Conservation (phyloP, 495 filamentous ascomycete species). For the Neurospora sp. region DNA sequence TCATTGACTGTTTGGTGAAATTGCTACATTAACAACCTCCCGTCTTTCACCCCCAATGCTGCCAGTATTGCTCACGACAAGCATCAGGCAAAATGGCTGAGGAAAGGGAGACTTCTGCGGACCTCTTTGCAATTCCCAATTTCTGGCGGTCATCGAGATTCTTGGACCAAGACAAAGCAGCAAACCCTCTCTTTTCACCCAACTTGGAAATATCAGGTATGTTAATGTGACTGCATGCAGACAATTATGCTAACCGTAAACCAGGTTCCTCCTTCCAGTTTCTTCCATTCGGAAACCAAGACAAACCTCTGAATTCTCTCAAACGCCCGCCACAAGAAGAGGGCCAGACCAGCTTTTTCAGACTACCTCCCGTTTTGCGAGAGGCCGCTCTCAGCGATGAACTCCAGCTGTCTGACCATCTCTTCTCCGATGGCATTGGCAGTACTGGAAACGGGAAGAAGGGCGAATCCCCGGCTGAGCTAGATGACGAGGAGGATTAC, state of each 20-base stretch:
- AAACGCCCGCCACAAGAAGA: background rate
- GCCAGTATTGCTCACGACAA: background rate
- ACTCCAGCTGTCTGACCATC: background rate
- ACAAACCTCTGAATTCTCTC: background rate
- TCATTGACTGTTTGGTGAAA: background rate
- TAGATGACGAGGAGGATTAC: conserved; percentile 31
- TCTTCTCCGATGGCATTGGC: conserved; percentile 4
- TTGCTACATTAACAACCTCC: background rate
- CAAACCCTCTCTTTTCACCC: conserved; percentile 19
- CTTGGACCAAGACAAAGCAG: conserved; percentile 16
- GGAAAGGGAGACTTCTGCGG: conserved; percentile 32
- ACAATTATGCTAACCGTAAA: background rate
- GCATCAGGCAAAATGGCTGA: conserved; percentile 28
- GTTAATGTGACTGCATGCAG: background rate
- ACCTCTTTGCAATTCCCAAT: conserved; percentile 65
- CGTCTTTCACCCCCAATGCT: background rate
- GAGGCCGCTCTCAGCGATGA: conserved; percentile 3
- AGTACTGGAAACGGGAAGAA: conserved; percentile 12
- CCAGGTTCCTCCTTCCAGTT: background rate
- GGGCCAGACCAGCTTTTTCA: conserved; percentile 27
- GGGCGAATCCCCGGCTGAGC: background rate
- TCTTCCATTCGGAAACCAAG: background rate
- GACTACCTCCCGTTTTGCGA: conserved; percentile 25
- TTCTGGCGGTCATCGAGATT: conserved; percentile 43
- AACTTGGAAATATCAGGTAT: conserved; percentile 12